These are phyloP conservation scores for Cylindrotheca fusiformis DNA, from an alignment of 108 stramenopile genomes.

Conservation along the genomic window DNA sequence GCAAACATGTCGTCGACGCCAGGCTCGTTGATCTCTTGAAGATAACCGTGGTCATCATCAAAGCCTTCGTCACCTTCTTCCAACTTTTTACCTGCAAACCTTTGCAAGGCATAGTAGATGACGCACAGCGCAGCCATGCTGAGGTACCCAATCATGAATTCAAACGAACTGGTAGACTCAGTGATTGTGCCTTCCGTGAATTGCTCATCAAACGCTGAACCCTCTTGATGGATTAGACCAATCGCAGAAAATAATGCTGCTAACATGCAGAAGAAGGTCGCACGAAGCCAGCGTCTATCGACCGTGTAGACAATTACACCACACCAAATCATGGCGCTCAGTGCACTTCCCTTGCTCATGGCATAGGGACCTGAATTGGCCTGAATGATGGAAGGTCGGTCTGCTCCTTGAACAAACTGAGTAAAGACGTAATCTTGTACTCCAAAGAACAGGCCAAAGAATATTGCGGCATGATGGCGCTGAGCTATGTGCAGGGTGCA, in stretches of 20 bases:
- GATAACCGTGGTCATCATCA: constrained; percentile 25
- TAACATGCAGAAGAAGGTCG: constrained; percentile 6
- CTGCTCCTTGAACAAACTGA: neutral
- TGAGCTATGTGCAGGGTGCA: constrained; percentile 26
- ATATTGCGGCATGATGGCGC: constrained; percentile 39
- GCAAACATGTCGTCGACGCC: constrained; percentile 24
- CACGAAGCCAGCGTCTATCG: constrained; percentile 20
- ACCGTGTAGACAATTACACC: constrained; percentile 23
- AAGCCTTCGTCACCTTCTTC: constrained; percentile 17
- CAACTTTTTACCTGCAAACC: constrained; percentile 2
- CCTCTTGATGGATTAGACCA: no score
- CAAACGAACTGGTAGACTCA: no score
- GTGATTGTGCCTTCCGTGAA: no score
- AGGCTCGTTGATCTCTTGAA: constrained; percentile 5
- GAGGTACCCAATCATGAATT: no score
- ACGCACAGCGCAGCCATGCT: no score
- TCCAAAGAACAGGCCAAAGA: constrained; percentile 45
- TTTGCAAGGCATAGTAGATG: constrained; percentile 12
- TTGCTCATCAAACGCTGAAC: no score
- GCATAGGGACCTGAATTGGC: constrained; percentile 17
- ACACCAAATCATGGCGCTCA: constrained; percentile 19
- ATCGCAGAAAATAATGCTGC: no score
- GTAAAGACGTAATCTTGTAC: constrained; percentile 27
- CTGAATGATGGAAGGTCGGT: no score
- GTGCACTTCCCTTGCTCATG: constrained; percentile 17